A percentile compares a stretch with the other conserved stretches of the same genome.
phyloP scores from a whole-genome alignment of 2,329 filamentous ascomycete species.

The Lachnellula cervina region DNA sequence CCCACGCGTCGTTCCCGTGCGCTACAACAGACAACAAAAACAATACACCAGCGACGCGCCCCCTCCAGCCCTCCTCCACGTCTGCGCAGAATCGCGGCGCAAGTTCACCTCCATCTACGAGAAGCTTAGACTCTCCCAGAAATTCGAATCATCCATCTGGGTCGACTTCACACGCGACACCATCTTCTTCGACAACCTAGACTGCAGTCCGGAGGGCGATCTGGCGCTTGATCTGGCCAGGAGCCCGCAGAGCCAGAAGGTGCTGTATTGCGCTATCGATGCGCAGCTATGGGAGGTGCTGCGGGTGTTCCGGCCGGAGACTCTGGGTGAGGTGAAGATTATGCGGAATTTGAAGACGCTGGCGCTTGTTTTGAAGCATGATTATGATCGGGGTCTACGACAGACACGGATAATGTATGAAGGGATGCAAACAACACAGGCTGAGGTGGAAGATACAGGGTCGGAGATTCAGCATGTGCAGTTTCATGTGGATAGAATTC shows the following conservation, averaged over 20 bases:
- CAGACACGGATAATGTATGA: slow-evolving; percentile 5
- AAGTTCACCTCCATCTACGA: slow-evolving; percentile 21
- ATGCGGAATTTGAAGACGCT: slow-evolving; percentile 21
- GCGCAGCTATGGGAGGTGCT: slow-evolving; percentile 26
- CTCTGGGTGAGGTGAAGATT: slow-evolving; percentile 20
- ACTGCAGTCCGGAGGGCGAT: slow-evolving; percentile 26
- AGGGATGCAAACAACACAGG: slow-evolving; percentile 6
- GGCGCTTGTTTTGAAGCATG: slow-evolving; percentile 22
- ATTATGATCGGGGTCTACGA: slow-evolving; percentile 8
- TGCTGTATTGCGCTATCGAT: slow-evolving; percentile 22
- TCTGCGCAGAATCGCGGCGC: slow-evolving; percentile 21
- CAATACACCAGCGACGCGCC: slow-evolving; percentile 15
- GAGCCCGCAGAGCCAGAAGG: slow-evolving; percentile 18
- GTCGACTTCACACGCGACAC: slow-evolving; percentile 24
- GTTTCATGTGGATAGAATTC: slow-evolving; percentile 20
- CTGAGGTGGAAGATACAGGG: slow-evolving; percentile 12
- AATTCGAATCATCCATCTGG: slow-evolving; percentile 21
- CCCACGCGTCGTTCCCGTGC: slow-evolving; percentile 20
- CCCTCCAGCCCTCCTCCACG: slow-evolving; percentile 16
- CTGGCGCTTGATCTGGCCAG: slow-evolving; percentile 22
- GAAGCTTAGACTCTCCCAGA: slow-evolving; percentile 20
- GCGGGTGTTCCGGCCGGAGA: slow-evolving; percentile 22
- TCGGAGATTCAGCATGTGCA: slow-evolving; percentile 19
- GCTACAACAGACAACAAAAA: slow-evolving; percentile 16
- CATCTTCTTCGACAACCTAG: slow-evolving; percentile 26